These are phyloP conservation scores for Cyanodermella asteris DNA, from an alignment of 2,329 filamentous ascomycete species.

Conservation along the genomic window DNA sequence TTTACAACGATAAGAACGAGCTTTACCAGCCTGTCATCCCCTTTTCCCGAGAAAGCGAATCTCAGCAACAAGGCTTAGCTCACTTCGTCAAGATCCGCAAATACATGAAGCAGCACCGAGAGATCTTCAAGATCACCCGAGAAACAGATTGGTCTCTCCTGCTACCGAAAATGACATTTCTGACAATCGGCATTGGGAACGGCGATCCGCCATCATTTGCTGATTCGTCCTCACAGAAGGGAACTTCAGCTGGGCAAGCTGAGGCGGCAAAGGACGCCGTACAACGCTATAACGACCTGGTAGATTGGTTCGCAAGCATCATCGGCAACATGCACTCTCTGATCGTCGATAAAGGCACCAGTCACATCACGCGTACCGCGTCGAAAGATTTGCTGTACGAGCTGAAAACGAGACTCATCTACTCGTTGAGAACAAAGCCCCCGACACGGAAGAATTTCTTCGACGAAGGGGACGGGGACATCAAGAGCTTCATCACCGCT, in stretches of 20 bases:
- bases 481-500: no score
- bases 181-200: conserved; percentile 56
- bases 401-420: conserved; percentile 49
- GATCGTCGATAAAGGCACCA: conserved; percentile 55
- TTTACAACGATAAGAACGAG: conserved; percentile 29
- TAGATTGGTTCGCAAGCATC: conserved; percentile 43
- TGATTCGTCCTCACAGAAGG: no score
- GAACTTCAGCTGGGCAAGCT: no score
- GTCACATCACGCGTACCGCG: conserved; percentile 49
- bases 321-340: conserved; percentile 34
- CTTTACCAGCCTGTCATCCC: conserved; percentile 3
- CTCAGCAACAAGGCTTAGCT: conserved; percentile 18
- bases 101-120: conserved; percentile 23
- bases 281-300: conserved; percentile 40
- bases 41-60: conserved; percentile 19
- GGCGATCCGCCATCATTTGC: conserved; percentile 19
- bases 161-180: conserved; percentile 39
- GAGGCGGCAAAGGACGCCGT: conserved; percentile 16
- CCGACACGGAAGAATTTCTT: conserved; percentile 27
- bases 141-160: conserved; percentile 48
- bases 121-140: conserved; percentile 32
- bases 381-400: conserved; percentile 56
- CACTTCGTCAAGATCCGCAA: conserved; percentile 25
- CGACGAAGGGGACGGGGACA: conserved; percentile 8
- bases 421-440: conserved; percentile 45